phyloP scores from a whole-genome alignment of 495 filamentous ascomycete genomes.

The Podospora conica region DNA sequence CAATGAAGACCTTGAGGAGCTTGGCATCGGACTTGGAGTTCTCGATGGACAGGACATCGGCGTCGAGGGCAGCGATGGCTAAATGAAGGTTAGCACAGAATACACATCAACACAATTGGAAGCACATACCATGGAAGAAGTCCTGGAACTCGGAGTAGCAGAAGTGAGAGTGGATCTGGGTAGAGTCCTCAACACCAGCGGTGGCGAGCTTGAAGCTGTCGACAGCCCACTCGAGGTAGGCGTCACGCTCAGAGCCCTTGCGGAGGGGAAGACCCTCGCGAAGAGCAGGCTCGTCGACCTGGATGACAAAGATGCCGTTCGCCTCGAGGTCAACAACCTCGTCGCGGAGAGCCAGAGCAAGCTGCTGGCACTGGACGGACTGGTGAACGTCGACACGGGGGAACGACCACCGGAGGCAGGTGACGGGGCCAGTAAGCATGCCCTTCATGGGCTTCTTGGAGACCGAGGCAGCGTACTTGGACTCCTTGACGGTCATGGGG shows the following conservation, averaged over 20 bases:
- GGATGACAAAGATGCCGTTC: conserved; percentile 93
- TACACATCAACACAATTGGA: neutral
- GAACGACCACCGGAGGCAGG: conserved; percentile 98
- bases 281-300: conserved; percentile 98
- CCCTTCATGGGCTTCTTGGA: conserved; percentile 99
- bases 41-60: conserved; percentile 97
- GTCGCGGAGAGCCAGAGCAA: conserved; percentile 94
- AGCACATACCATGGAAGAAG: conserved; percentile 71
- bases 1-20: conserved; percentile 95
- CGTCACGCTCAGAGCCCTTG: conserved; percentile 80
- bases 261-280: conserved; percentile 98
- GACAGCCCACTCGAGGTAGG: conserved; percentile 95
- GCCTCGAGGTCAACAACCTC: conserved; percentile 96
- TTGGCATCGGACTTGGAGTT: conserved; percentile 99
- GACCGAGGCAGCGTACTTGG: conserved; percentile 92
- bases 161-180: conserved; percentile 99
- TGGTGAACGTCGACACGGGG: conserved; percentile 98
- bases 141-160: conserved; percentile 99
- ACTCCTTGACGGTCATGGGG: conserved; percentile 99
- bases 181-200: conserved; percentile 82
- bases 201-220: conserved; percentile 93
- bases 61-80: conserved; percentile 94
- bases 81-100: neutral
- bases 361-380: conserved; percentile 96
- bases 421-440: conserved; percentile 99